Evolutionary conservation across 2,329 filamentous ascomycete species (phyloP).

Genomic region (Penicillium nordicum): DNA sequence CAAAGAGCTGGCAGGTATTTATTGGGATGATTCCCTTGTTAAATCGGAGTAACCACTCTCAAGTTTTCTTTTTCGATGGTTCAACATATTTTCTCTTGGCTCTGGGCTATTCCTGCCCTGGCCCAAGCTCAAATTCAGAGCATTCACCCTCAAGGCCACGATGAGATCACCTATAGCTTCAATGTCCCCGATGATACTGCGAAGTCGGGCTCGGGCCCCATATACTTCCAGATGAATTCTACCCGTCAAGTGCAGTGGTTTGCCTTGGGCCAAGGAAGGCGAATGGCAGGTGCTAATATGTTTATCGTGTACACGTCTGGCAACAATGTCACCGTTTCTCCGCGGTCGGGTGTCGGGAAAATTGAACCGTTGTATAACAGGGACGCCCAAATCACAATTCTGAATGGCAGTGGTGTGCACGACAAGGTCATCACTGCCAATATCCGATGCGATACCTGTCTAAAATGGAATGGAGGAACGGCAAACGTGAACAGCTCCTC

Average conservation of each 20-base stretch:
- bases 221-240: slow-evolving; percentile 57
- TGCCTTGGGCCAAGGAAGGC: slow-evolving; percentile 53
- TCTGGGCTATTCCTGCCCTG: slow-evolving; percentile 6
- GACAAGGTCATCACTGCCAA: slow-evolving; percentile 58
- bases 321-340: slow-evolving; percentile 58
- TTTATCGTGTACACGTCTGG: slow-evolving; percentile 55
- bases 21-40: neutral
- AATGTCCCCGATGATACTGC: slow-evolving; percentile 55
- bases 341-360: slow-evolving; percentile 51
- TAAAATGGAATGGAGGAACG: slow-evolving; percentile 19
- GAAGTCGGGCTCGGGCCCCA: slow-evolving; percentile 51
- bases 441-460: slow-evolving; percentile 41
- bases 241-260: slow-evolving; percentile 54
- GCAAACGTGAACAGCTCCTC: slow-evolving; percentile 15
- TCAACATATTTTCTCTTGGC: neutral
- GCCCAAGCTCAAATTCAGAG: slow-evolving; percentile 18
- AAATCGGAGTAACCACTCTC: neutral
- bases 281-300: slow-evolving; percentile 56
- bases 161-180: slow-evolving; percentile 42
- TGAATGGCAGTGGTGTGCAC: slow-evolving; percentile 58
- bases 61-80: neutral
- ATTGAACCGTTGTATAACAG: slow-evolving; percentile 48
- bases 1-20: slow-evolving; percentile 3
- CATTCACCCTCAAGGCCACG: slow-evolving; percentile 9
- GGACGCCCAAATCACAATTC: slow-evolving; percentile 49